Evolutionary conservation across 805 yeast species (phyloP).

Genomic region (Osmozyma mogii): DNA sequence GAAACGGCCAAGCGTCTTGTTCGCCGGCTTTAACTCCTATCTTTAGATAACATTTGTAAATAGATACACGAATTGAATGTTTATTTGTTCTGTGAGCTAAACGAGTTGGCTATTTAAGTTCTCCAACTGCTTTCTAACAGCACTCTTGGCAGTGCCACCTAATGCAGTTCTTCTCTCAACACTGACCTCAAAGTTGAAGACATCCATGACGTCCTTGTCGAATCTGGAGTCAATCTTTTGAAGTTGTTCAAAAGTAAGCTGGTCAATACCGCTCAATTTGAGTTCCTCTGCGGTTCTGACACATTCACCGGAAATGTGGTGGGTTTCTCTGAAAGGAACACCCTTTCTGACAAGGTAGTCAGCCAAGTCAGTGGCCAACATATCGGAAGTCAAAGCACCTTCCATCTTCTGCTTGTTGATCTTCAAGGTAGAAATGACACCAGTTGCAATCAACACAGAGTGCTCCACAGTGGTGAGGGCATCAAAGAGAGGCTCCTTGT

Average conservation of each 20-base stretch:
- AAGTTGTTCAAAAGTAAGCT: conserved; percentile 71
- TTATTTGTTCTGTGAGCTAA: conserved; percentile 2
- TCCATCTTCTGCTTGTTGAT: conserved; percentile 74
- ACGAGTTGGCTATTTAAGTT: conserved; percentile 19
- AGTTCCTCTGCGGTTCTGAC: conserved; percentile 83
- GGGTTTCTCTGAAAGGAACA: conserved; percentile 98
- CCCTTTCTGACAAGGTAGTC: conserved; percentile 96
- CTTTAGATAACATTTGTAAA: too few relatives aligned
- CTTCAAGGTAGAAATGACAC: conserved; percentile 81
- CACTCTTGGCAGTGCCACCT: conserved; percentile 94
- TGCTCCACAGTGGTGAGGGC: conserved; percentile 85
- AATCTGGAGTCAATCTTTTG: conserved; percentile 75
- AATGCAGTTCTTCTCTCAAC: conserved; percentile 95
- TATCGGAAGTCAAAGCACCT: conserved; percentile 91
- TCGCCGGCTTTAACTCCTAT: too few relatives aligned
- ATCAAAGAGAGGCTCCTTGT: conserved; percentile 97
- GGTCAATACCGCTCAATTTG: conserved; percentile 75
- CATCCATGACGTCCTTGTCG: conserved; percentile 67
- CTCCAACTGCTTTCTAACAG: conserved; percentile 70
- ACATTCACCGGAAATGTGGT: conserved; percentile 97
- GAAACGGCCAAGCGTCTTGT: too few relatives aligned
- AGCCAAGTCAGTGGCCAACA: conserved; percentile 98
- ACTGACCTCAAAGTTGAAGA: conserved; percentile 87
- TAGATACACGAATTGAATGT: too few relatives aligned
- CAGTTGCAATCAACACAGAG: conserved; percentile 90